Evolutionary conservation across 2,329 filamentous ascomycete species (phyloP), one percentile per base, ranked within the genome.

Genomic region (Fusarium domesticum): DNA sequence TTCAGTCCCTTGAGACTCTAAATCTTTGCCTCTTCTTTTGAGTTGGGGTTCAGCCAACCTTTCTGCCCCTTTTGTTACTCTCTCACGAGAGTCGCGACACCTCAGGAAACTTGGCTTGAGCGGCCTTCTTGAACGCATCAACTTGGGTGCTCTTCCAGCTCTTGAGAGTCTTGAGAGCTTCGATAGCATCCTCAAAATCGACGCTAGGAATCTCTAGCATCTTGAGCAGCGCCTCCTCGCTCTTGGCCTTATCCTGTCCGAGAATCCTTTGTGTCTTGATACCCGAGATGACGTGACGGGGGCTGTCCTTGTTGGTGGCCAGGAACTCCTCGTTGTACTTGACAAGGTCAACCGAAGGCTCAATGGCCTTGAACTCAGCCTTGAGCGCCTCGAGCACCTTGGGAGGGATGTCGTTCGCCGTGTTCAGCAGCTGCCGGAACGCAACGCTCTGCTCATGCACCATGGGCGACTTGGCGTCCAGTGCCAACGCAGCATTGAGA

Each of bases 361-460:
- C 73, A 18, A 85, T 68, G 7, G 75, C 71, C 28, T 78, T 79
- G 56, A 91, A 87, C 52, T 84, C 82, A 2, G 79, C 69, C 48
- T 84, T 82, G 54, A 96, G 71, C 36, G 89, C 80, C 53, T 89
- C 80, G 38, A 78, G 73, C 16, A 86, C 78, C 66, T 87, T 80
- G 17, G 80, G 66, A 1, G 82, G 71, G 16, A 90, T 71, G 19
- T 66, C 61, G n/a, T 83, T 77, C 37, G 76, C 76, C 5, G 71
- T 68, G 51, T 77, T 75, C 38, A 87, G 66, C 25, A 78, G 73
- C 55, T 83, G 75, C 51, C 81, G 82, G 70, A 96, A 85, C 45
- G 81, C 78, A 34, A 85, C 72, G 20, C 78, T 74, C 64, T 93
- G 88, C 60, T 89, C 81, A 62, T 91, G 84, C n/a, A 92, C 77